Base-by-base conservation (phyloP, 2,329 filamentous ascomycete genomes). In the Mariannaea elegans region DNA sequence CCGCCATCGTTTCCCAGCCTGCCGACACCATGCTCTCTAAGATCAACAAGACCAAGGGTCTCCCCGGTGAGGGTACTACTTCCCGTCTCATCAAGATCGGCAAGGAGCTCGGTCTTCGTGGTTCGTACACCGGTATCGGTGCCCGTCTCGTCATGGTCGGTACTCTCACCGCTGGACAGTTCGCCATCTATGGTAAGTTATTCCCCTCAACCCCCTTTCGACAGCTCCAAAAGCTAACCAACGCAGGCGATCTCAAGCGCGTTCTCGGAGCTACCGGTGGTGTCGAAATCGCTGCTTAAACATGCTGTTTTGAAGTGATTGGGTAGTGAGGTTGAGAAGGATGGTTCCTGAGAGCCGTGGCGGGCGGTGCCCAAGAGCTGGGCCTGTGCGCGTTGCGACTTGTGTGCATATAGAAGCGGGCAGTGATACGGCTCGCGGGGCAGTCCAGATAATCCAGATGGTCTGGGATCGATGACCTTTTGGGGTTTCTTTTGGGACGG, bases 41-140 rank as follows among this genome's bases (percentile, higher is more conserved):
- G 88, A 95, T 96, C 86, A 96, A 96, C 90, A 95, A 95, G 90
- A 92, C 90, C 81, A 89, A 92, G 84, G 92, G 91, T 81, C 83
- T 88, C 62, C 92, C 92, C 68, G 92, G 92, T 84, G 91, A 96
- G 84, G 88, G 92, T 74, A 95, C 91, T 73, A 86, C 86, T 76
- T 85, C 83, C 78, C 90, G 92, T 79, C 82, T 96, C 74, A 84
- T 94, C 84, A 95, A 95, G 89, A 96, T 96, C 74, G 91, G 82
- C 70, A 90, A 89, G 81, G 92, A 96, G 82, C 90, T 96, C 72
- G 92, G 92, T 75, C 63, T 96, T 77, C 84, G 84, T 71, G 92
- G 92, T 71, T 90, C 87, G 56, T 96, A 89, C 83, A 82, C 84
- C 73, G 92, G 92, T 87, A 90, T 96, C 71, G 90, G 90, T 79